Evolutionary conservation across 805 yeast genomes (phyloP).

Genomic region (Ogataea zsoltii): DNA sequence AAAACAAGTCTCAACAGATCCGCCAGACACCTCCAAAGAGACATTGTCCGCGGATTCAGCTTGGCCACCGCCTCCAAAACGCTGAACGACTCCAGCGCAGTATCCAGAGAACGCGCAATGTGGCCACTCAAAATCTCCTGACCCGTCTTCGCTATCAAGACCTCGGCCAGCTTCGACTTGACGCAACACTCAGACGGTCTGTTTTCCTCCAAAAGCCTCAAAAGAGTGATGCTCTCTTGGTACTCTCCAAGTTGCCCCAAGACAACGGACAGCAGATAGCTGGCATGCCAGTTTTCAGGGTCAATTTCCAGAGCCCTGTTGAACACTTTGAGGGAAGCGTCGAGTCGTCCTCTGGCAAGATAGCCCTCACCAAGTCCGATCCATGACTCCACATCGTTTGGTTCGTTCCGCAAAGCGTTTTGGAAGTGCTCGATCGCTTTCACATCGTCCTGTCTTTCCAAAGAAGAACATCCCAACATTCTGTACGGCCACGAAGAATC

Average conservation of each 20-base stretch:
- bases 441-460: constrained; percentile 70
- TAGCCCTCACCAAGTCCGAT: constrained; percentile 97
- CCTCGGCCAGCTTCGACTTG: constrained; percentile 55
- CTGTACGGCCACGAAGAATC: constrained; percentile 82
- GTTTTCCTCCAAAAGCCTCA: constrained; percentile 39
- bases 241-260: constrained; percentile 65
- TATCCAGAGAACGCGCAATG: constrained; percentile 62
- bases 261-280: constrained; percentile 67
- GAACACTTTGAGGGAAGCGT: constrained; percentile 85
- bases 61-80: constrained; percentile 23
- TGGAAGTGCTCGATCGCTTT: constrained; percentile 90
- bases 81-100: constrained; percentile 40
- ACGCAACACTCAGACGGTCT: constrained; percentile 53
- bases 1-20: constrained; percentile 57
- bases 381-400: constrained; percentile 80
- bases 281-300: constrained; percentile 58
- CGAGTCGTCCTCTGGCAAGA: constrained; percentile 76
- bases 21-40: constrained; percentile 66
- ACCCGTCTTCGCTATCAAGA: constrained; percentile 54
- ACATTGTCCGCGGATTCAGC: constrained; percentile 41
- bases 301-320: constrained; percentile 58
- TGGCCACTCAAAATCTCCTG: constrained; percentile 59
- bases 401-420: constrained; percentile 69
- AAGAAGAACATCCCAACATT: constrained; percentile 74
- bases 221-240: constrained; percentile 53